Percentiles rank a stretch among this genome's conserved stretches.
Evolutionary conservation across 2,329 filamentous ascomycete species (phyloP).

Genomic region (Mariannaea sp.): DNA sequence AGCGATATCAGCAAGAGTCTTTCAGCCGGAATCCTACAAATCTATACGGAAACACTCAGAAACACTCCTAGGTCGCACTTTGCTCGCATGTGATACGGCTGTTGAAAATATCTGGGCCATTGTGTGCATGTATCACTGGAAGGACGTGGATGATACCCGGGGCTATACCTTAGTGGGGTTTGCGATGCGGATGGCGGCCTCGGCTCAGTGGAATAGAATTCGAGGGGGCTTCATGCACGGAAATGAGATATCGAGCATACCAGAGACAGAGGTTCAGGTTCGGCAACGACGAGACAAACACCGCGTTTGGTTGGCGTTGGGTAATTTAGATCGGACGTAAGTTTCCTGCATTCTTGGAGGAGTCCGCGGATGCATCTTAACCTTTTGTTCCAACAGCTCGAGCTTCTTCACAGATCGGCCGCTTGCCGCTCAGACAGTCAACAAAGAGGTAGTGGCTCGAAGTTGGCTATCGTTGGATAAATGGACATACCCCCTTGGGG

Average conservation of each 20-base stretch:
- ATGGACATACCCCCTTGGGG: neutral
- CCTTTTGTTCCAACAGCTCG: neutral
- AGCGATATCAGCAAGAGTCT: neutral
- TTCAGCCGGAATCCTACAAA: neutral
- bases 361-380: neutral
- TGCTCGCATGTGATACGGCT: neutral
- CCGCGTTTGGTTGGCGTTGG: neutral
- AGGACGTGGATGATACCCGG: neutral
- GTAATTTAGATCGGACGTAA: slow-evolving; percentile 1
- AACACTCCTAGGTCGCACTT: neutral
- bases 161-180: neutral
- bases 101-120: slow-evolving; percentile 3
- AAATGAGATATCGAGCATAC: neutral
- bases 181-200: neutral
- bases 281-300: neutral
- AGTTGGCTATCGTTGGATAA: neutral
- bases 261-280: neutral
- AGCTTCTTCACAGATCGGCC: neutral
- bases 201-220: neutral
- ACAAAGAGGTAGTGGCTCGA: neutral
- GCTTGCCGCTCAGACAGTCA: neutral
- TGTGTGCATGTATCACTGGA: slow-evolving; percentile 2
- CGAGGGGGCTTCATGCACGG: neutral
- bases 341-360: neutral
- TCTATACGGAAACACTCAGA: neutral